A percentile compares a stretch with the other conserved stretches of the same genome.
phyloP scores from a whole-genome alignment of 352 stramenopile species.

The Phytopythium aichiense region DNA sequence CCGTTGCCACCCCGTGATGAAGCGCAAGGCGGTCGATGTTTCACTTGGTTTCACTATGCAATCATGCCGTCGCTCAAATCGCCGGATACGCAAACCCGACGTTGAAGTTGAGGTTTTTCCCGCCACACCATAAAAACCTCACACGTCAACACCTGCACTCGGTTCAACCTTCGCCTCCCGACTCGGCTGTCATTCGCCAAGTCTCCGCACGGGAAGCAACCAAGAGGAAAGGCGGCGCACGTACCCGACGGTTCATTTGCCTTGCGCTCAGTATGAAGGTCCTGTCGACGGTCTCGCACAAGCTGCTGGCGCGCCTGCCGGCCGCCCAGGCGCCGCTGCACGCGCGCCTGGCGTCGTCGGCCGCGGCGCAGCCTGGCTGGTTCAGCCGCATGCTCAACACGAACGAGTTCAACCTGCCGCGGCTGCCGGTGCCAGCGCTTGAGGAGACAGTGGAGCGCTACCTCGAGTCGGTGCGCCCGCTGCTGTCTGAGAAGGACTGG shows the following conservation, averaged over 20 bases:
- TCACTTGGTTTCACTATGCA: conserved; percentile 6
- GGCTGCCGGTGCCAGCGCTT: conserved; percentile 86
- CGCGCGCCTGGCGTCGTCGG: conserved; percentile 1
- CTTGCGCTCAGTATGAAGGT: background rate
- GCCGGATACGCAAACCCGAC: conserved; percentile 8
- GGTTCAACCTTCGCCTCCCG: background rate
- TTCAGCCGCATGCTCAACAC: conserved; percentile 72
- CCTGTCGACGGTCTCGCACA: background rate
- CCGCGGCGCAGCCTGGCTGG: conserved; percentile 44
- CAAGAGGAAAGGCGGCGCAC: background rate
- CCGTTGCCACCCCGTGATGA: background rate
- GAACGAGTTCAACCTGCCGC: conserved; percentile 74
- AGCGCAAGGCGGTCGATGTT: background rate
- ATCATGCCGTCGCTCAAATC: conserved; percentile 12
- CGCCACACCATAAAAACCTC: conserved; percentile 7
- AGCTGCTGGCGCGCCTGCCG: conserved; percentile 2
- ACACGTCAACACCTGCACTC: background rate
- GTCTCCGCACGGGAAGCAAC: background rate
- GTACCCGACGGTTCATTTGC: no score
- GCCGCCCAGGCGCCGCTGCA: background rate
- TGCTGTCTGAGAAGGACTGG: conserved; percentile 67
- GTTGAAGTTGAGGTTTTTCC: conserved; percentile 38
- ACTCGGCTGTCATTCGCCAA: background rate
- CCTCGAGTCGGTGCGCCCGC: conserved; percentile 64
- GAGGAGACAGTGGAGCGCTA: conserved; percentile 89